Conservation (phyloP, 2,329 filamentous ascomycete species). For the Fusarium nisikadoi region DNA sequence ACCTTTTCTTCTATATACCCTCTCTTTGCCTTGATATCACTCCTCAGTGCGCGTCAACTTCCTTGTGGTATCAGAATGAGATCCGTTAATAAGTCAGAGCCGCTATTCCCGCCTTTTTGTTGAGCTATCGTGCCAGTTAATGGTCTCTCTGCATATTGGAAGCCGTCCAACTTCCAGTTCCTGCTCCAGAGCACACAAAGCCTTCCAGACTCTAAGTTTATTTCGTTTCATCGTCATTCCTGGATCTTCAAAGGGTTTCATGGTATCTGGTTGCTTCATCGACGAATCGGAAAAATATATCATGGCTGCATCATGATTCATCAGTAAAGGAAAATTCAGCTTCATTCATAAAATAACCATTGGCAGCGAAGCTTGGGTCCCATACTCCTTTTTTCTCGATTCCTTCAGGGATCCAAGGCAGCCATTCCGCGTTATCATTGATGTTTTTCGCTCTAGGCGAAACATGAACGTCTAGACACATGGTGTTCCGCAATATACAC, state of each 20-base stretch:
- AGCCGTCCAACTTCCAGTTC: neutral
- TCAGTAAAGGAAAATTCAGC: neutral
- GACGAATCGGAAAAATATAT: neutral
- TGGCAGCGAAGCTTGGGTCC: accelerated
- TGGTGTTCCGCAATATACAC: neutral
- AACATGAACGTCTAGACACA: neutral
- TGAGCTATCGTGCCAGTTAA: no score
- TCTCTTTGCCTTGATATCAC: neutral
- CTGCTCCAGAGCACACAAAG: accelerated
- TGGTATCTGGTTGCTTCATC: accelerated
- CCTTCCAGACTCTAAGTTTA: accelerated
- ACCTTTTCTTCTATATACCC: accelerated
- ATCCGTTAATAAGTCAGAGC: accelerated
- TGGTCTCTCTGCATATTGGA: accelerated
- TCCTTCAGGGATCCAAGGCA: accelerated
- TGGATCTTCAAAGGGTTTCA: accelerated
- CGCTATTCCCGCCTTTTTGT: accelerated
- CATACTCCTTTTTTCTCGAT: accelerated
- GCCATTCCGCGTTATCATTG: accelerated
- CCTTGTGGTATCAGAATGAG: accelerated
- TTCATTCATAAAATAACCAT: neutral
- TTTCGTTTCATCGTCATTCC: accelerated
- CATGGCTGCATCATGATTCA: accelerated
- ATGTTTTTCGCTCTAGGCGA: accelerated
- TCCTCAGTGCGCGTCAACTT: accelerated